These are phyloP conservation scores for Rhododendron simsii DNA, from an alignment of 148 eudicot genomes.

Conservation along the genomic window DNA sequence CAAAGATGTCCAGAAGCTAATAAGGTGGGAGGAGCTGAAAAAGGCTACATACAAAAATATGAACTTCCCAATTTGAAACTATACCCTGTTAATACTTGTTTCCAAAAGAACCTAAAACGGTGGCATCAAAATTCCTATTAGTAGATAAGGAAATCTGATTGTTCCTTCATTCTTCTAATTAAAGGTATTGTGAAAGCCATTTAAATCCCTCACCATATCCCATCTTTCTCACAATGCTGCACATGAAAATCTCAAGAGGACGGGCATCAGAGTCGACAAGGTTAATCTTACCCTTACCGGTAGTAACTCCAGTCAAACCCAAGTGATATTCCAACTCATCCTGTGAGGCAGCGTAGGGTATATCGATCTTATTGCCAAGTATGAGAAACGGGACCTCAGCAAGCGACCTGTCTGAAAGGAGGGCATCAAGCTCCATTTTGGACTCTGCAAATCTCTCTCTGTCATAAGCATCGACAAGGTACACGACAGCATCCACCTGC, in stretches of 20 bases:
- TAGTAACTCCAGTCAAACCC: constrained; percentile 35
- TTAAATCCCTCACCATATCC: constrained; percentile 50
- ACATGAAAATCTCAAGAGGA: constrained; percentile 48
- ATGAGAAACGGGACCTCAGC: constrained; percentile 39
- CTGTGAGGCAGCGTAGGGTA: constrained; percentile 47
- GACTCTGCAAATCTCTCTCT: constrained; percentile 45
- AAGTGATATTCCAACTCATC: constrained; percentile 31
- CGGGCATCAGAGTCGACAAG: constrained; percentile 27
- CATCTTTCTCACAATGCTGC: constrained; percentile 52
- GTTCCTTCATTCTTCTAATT: constrained; percentile 4
- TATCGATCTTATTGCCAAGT: constrained; percentile 51
- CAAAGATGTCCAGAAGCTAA: neutral
- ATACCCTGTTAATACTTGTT: neutral
- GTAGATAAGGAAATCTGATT: neutral
- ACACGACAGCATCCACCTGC: constrained; percentile 47
- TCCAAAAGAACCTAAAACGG: neutral
- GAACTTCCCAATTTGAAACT: neutral
- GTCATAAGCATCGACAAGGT: constrained; percentile 45
- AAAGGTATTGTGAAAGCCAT: constrained; percentile 42
- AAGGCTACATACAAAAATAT: neutral
- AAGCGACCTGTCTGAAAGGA: constrained; percentile 35
- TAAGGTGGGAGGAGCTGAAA: neutral
- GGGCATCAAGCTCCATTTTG: constrained; percentile 37
- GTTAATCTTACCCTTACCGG: constrained; percentile 42
- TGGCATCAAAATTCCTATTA: neutral